Conservation (phyloP, 2,329 filamentous ascomycete genomes). For the Fusarium duplospermum region DNA sequence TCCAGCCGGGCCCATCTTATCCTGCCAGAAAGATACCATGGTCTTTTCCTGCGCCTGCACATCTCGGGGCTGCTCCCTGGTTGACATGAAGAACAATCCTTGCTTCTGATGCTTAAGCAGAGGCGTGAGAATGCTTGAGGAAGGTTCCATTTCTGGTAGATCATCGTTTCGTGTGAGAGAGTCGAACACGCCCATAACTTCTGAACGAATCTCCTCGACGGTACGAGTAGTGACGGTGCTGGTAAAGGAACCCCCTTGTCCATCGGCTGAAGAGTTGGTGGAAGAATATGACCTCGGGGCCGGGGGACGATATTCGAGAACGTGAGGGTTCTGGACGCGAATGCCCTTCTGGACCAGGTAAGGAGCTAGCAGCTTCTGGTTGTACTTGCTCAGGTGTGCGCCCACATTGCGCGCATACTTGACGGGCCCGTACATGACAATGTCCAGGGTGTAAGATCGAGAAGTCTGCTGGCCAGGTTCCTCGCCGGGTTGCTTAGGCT, state of each 20-base stretch:
- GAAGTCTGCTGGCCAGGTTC: conserved; percentile 72
- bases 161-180: conserved; percentile 80
- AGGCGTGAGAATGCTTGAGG: conserved; percentile 69
- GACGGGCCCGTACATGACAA: conserved; percentile 84
- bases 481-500: conserved; percentile 73
- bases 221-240: conserved; percentile 65
- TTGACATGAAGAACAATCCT: conserved; percentile 86
- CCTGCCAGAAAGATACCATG: conserved; percentile 82
- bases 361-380: conserved; percentile 75
- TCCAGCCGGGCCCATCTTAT: conserved; percentile 62
- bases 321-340: conserved; percentile 82
- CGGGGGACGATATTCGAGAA: conserved; percentile 59
- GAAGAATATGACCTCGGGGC: conserved; percentile 49
- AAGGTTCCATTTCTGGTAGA: conserved; percentile 78
- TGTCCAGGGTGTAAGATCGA: conserved; percentile 69
- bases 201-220: conserved; percentile 85
- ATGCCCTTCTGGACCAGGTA: conserved; percentile 75
- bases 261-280: conserved; percentile 32
- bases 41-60: conserved; percentile 68
- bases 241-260: conserved; percentile 41
- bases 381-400: conserved; percentile 69
- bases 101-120: conserved; percentile 91
- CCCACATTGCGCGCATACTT: conserved; percentile 75
- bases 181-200: conserved; percentile 90
- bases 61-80: conserved; percentile 76